Base-by-base conservation (phyloP, 2,329 filamentous ascomycete genomes). In the Colletotrichum horii region DNA sequence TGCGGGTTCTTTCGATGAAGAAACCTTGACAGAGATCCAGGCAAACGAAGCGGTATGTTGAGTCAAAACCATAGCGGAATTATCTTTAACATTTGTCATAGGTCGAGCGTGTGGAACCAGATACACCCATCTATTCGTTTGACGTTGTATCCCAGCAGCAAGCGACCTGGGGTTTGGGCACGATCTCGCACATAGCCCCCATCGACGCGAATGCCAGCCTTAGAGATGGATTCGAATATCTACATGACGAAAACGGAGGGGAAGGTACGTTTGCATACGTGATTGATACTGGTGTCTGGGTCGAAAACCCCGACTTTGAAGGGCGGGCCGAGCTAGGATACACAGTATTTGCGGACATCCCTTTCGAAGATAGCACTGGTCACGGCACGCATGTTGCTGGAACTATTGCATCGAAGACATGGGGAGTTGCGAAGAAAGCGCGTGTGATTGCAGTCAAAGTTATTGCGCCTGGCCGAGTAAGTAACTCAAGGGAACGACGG, bases 231-330 rank as follows among this genome's bases (percentile, higher is more conserved):
- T 67, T 78, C 77, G 38, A 75, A 52, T 89, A 88, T 76, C 77
- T 79, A 19, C 88, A 88, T 78, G 84, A 88, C 68, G 71, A 78
- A 7, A 83, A 79, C 19, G 85, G 85, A 16, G 87, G 87, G 14
- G 67, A 79, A 14, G 85, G 81, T 19, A 86, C 82, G 48, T 91
- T 85, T 71, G 83, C 87, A 38, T 92, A 91, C 79, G 81, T 92
- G 61, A 81, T 92, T 70, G 90, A 92, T 79, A 90, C 88, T 0
- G 90, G 90, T 52, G 87, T 92, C 72, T 84, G 85, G 66, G 85
- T 82, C 19, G 74, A 80, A 4, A 89, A 92, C 77, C 38, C 80
- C 62, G 84, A 88, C 43, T 88, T 88, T 52, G 84, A 84, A 60
- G 85, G 85, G 14, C 85, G 87, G 11, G 88, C 87, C 32, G 79